Conservation (phyloP, 2,329 filamentous ascomycete genomes). For the Thielaviopsis euricoi region DNA sequence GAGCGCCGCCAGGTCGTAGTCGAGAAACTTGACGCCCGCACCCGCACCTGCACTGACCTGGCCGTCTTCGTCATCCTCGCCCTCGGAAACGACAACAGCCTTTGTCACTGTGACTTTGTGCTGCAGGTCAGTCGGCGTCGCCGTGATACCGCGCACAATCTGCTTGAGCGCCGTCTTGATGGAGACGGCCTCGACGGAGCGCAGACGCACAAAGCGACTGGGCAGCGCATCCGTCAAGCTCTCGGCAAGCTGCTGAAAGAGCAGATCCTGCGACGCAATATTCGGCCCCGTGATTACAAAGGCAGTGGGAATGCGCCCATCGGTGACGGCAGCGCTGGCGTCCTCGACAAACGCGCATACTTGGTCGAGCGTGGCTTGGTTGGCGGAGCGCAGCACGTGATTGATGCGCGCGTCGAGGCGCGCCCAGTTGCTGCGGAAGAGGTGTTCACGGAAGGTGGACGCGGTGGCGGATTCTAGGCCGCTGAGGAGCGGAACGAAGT, state of each 20-base stretch:
- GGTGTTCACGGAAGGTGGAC: constrained; percentile 35
- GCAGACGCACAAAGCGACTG: constrained; percentile 47
- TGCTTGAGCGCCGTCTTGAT: constrained; percentile 55
- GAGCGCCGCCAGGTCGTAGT: constrained; percentile 64
- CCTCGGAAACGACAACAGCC: not conserved
- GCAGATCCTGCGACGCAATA: constrained; percentile 54
- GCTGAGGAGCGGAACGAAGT: constrained; percentile 37
- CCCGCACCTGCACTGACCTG: not conserved
- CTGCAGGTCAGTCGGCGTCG: constrained; percentile 14
- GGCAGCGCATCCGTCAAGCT: constrained; percentile 29
- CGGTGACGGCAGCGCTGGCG: not conserved
- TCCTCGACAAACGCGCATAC: constrained; percentile 39
- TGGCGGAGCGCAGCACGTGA: constrained; percentile 40
- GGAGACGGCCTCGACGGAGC: constrained; percentile 56
- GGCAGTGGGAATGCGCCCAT: constrained; percentile 38
- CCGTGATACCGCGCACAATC: constrained; percentile 51
- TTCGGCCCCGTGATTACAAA: constrained; percentile 67
- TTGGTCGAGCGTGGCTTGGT: constrained; percentile 41
- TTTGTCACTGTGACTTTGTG: not conserved
- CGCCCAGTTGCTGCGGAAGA: constrained; percentile 49
- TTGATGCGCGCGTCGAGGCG: constrained; percentile 47
- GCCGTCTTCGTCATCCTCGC: constrained; percentile 2
- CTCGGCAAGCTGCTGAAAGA: constrained; percentile 55
- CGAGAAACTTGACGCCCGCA: constrained; percentile 36
- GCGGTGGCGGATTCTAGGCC: constrained; percentile 34